Conservation (phyloP, 192 early-diverging fungal genomes). For the Linderina pennispora region DNA sequence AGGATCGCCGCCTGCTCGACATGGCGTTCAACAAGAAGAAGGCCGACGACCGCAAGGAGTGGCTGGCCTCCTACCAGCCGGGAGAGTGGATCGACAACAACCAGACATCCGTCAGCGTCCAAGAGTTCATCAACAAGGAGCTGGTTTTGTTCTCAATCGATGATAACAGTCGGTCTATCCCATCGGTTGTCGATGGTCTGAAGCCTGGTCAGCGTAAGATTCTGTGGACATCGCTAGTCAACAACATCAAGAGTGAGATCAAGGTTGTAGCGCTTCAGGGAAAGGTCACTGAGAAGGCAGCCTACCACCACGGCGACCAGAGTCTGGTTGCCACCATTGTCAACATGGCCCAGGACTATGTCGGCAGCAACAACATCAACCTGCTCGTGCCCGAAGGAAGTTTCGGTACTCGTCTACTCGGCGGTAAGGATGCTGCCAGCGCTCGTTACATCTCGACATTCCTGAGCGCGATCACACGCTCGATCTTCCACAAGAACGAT, state of each 20-base stretch:
- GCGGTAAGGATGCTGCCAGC: slow-evolving; percentile 93
- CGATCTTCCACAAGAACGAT: slow-evolving; percentile 74
- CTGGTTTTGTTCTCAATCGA: slow-evolving; percentile 92
- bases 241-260: slow-evolving; percentile 73
- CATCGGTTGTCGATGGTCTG: slow-evolving; percentile 87
- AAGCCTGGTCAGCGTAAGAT: slow-evolving; percentile 98
- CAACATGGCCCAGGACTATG: slow-evolving; percentile 89
- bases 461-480: slow-evolving; percentile 64
- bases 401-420: slow-evolving; percentile 85
- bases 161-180: slow-evolving; percentile 93
- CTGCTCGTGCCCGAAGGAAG: slow-evolving; percentile 79
- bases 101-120: slow-evolving; percentile 66
- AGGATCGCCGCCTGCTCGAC: slow-evolving; percentile 77
- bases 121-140: slow-evolving; percentile 94
- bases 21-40: slow-evolving; percentile 97
- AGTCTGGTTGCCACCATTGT: slow-evolving; percentile 82
- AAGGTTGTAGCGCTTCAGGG: slow-evolving; percentile 86
- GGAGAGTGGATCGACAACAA: slow-evolving; percentile 89
- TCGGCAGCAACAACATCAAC: slow-evolving; percentile 92
- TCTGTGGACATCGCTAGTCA: slow-evolving; percentile 78
- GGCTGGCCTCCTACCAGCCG: slow-evolving; percentile 74
- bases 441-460: slow-evolving; percentile 95
- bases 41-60: slow-evolving; percentile 92
- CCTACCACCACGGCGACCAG: slow-evolving; percentile 95
- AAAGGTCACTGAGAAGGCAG: slow-evolving; percentile 81